phyloP scores from a whole-genome alignment of 371 early-diverging fungal genomes.

The Lichtheimia ramosa region DNA sequence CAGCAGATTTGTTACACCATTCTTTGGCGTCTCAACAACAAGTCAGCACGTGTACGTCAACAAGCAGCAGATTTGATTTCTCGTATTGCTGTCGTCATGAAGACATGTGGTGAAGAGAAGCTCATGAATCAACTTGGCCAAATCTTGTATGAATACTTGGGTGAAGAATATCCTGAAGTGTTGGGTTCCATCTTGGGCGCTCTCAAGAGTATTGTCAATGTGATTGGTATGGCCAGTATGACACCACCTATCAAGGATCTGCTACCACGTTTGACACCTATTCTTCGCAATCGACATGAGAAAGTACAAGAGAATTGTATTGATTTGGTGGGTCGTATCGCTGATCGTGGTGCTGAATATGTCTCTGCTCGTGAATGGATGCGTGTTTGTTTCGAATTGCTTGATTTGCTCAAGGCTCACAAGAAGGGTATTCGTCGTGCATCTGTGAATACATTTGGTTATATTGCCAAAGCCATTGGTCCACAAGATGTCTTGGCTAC shows the following conservation, averaged over 20 bases:
- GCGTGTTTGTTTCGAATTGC: constrained; percentile 97
- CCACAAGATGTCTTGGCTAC: constrained; percentile 99
- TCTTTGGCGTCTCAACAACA: constrained; percentile 96
- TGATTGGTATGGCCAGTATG: constrained; percentile 97
- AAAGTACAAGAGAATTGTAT: constrained; percentile 95
- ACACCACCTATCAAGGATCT: constrained; percentile 97
- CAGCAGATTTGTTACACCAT: constrained; percentile 93
- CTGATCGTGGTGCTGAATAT: constrained; percentile 97
- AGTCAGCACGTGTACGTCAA: constrained; percentile 93
- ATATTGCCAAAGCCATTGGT: constrained; percentile 98
- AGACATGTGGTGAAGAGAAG: constrained; percentile 92
- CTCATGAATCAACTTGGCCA: constrained; percentile 90
- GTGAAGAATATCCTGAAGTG: constrained; percentile 98
- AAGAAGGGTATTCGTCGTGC: constrained; percentile 95
- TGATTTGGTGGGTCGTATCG: constrained; percentile 96
- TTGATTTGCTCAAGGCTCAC: constrained; percentile 96
- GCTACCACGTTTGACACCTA: constrained; percentile 94
- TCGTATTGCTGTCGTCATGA: constrained; percentile 92
- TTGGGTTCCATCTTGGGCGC: constrained; percentile 92
- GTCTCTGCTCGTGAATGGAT: constrained; percentile 99
- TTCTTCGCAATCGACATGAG: constrained; percentile 96
- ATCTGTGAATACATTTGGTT: constrained; percentile 96
- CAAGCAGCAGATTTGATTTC: constrained; percentile 97
- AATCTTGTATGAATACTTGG: constrained; percentile 94
- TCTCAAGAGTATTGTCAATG: constrained; percentile 91